These are phyloP conservation scores for Sindora glabra DNA, from an alignment of 306 rosid genomes.

Conservation along the genomic window DNA sequence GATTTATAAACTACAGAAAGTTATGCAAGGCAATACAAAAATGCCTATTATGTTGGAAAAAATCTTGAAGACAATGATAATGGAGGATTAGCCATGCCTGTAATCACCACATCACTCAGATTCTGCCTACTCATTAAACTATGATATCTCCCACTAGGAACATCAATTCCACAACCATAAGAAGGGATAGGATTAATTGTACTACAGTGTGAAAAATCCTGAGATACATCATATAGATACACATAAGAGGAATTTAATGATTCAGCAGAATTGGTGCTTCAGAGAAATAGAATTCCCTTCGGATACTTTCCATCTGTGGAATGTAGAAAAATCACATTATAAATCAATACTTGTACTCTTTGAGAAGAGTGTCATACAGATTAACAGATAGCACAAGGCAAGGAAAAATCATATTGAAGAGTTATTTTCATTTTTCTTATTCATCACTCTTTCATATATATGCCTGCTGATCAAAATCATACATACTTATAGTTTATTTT, in stretches of 20 bases:
- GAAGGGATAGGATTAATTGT: slow-evolving; percentile 45
- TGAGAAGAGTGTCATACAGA: background rate
- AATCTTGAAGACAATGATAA: background rate
- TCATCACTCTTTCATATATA: too few relatives aligned
- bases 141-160: slow-evolving; percentile 38
- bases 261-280: background rate
- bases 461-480: too few relatives aligned
- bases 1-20: too few relatives aligned
- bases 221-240: background rate
- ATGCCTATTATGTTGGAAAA: too few relatives aligned
- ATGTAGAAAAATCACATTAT: background rate
- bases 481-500: too few relatives aligned
- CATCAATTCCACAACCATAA: too few relatives aligned
- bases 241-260: background rate
- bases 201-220: slow-evolving; percentile 43
- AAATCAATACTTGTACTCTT: background rate
- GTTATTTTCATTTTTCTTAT: too few relatives aligned
- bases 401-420: too few relatives aligned
- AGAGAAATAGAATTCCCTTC: background rate
- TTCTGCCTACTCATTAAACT: slow-evolving; percentile 49
- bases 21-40: background rate
- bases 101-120: slow-evolving; percentile 50
- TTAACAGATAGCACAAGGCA: too few relatives aligned
- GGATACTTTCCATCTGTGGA: background rate
- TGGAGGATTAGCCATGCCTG: slow-evolving; percentile 29